Evolutionary conservation across 176 grass and related monocot genomes (phyloP), one percentile per base, ranked within the genome.

Genomic region (Poa annua): DNA sequence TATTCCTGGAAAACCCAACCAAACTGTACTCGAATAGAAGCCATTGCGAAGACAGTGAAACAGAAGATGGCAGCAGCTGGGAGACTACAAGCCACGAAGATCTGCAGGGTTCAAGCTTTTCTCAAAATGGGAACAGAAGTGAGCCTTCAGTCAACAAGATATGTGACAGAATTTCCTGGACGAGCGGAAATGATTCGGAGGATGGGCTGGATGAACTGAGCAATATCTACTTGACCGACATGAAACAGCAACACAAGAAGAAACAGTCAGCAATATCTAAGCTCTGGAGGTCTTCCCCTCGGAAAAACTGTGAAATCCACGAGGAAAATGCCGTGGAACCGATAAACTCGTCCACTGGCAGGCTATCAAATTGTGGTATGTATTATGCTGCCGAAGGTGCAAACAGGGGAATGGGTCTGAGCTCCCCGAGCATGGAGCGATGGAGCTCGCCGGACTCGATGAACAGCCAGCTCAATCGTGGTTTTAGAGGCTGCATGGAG

Each of bases 401-500:
- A 11, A 74, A 88, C 17, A 63, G 80, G 19, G 89, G 91, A 70
- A 62, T 83, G 36, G 88, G 47, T 49, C 74, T 82, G 7, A 91
- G 84, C 77, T 86, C 90, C 35, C 81, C 79, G 12, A 90, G 88
- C 56, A 76, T 92, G 51, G 87, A 20, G 24, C 89, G 80, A 33
- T 94, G 94, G 92, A 98, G 90, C 85, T 95, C 95, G 8, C 83
- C 88, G 0, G 92, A 95, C 53, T 86, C 88, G 4, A 82, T 85
- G 86, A 91, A 87, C 81, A 83, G 85, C 56, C 90, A 94, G 62
- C 86, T 86, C 11, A 65, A 90, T 36, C 80, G 79, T 19, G 88
- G 85, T 17, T 91, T 91, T 35, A 93, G 76, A 90, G 92, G 96
- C 34, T 95, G 96, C 85, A 98, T 93, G 26, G 92, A 98, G 80